A percentile compares a stretch with the other conserved stretches of the same genome.
Evolutionary conservation across 805 yeast species (phyloP).

Genomic region (Pichia rugopelliculosa): DNA sequence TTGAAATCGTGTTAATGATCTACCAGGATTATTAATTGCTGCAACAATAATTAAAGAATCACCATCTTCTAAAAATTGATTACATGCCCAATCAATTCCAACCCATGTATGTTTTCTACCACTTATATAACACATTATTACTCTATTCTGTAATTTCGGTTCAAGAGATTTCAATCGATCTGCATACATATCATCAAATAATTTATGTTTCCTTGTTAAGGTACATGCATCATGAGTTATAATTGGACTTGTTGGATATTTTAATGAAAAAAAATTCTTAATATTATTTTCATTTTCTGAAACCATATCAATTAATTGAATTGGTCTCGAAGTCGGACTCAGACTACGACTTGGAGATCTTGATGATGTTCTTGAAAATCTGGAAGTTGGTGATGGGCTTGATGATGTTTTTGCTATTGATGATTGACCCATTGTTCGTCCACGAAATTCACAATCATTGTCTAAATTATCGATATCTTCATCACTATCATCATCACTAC

Average conservation of each 20-base stretch:
- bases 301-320: constrained; percentile 4
- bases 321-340: constrained; percentile 15
- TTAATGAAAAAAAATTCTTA: constrained; percentile 10
- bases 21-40: constrained; percentile 32
- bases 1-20: constrained; percentile 17
- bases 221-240: constrained; percentile 36
- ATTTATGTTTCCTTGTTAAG: constrained; percentile 38
- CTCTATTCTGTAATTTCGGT: constrained; percentile 41
- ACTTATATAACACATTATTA: constrained; percentile 54
- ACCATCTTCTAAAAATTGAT: constrained; percentile 49
- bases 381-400: neutral
- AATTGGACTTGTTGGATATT: constrained; percentile 31
- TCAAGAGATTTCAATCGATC: constrained; percentile 26
- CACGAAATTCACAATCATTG: neutral
- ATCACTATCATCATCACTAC: constrained; percentile 19
- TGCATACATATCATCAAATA: constrained; percentile 40
- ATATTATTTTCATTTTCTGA: neutral
- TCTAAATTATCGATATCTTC: neutral
- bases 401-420: neutral
- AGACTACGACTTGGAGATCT: constrained; percentile 13
- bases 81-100: constrained; percentile 63
- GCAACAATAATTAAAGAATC: constrained; percentile 62
- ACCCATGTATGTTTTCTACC: constrained; percentile 81
- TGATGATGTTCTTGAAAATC: neutral
- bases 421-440: neutral